Conservation (phyloP, 352 stramenopile species). For the Phytophthora sp. region DNA sequence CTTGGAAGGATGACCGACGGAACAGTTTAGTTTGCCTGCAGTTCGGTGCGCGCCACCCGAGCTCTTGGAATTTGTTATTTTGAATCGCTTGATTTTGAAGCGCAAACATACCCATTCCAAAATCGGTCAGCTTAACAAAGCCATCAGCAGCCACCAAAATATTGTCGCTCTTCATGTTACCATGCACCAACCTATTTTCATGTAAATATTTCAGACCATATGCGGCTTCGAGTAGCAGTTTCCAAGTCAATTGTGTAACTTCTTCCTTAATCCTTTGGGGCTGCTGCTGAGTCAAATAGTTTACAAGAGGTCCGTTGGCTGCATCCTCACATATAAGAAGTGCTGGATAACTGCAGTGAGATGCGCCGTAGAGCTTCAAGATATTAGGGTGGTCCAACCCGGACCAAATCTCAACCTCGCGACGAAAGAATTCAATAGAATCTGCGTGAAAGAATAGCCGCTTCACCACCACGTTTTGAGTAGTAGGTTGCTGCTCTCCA, state of each 20-base stretch:
- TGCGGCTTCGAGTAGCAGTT: conserved; percentile 9
- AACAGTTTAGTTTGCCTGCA: neutral
- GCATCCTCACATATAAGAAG: conserved; percentile 33
- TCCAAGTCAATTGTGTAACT: conserved; percentile 1
- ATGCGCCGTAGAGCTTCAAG: conserved; percentile 31
- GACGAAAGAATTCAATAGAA: conserved; percentile 27
- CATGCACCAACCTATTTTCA: conserved; percentile 9
- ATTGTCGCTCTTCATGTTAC: conserved; percentile 28
- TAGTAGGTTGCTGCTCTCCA: neutral
- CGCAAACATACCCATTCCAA: conserved; percentile 17
- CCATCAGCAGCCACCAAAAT: conserved; percentile 19
- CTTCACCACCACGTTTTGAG: conserved; percentile 18
- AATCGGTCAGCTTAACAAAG: conserved; percentile 17
- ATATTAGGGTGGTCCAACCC: conserved; percentile 28
- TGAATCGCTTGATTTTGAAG: conserved; percentile 17
- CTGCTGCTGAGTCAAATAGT: conserved; percentile 16
- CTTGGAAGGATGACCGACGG: conserved; percentile 11
- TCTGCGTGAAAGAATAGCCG: conserved; percentile 22
- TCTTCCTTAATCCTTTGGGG: neutral
- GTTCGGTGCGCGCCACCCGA: conserved; percentile 22
- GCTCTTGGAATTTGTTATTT: conserved; percentile 5
- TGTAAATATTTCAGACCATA: conserved; percentile 60
- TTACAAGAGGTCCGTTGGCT: conserved; percentile 8
- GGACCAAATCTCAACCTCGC: conserved; percentile 39
- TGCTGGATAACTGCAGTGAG: conserved; percentile 29